These are phyloP conservation scores for Craterostigma plantagineum DNA, from an alignment of 257 asterid species.

Conservation along the genomic window DNA sequence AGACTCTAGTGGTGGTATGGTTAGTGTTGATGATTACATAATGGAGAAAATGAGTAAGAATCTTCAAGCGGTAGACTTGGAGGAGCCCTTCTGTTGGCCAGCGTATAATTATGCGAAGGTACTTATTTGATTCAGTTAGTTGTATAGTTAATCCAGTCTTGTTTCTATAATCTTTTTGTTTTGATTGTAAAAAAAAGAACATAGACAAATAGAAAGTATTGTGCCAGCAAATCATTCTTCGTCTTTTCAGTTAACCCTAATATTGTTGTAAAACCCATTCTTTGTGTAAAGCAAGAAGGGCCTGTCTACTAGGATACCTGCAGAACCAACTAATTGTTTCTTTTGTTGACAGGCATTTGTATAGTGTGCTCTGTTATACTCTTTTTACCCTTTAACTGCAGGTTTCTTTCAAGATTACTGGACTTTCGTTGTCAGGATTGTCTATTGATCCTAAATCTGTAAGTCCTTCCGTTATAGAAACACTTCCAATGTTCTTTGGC, in stretches of 20 bases:
- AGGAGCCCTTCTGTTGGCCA: constrained; percentile 93
- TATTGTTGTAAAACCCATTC: no score
- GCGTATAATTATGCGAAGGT: constrained; percentile 89
- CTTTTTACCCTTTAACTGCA: constrained; percentile 22
- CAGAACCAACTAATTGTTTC: no score
- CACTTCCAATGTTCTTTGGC: not conserved
- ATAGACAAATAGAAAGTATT: no score
- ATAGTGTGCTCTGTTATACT: no score
- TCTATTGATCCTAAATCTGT: constrained; percentile 84
- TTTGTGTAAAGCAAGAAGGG: no score
- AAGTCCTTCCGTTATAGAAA: constrained; percentile 17
- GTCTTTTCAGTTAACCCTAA: no score
- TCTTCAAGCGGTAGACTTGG: constrained; percentile 84
- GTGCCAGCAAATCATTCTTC: no score
- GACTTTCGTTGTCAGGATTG: constrained; percentile 82
- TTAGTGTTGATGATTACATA: constrained; percentile 68
- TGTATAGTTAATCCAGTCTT: not conserved
- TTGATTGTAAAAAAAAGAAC: no score
- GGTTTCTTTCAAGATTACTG: constrained; percentile 89
- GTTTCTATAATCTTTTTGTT: not conserved
- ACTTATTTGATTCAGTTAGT: constrained; percentile 16
- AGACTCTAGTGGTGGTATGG: constrained; percentile 41
- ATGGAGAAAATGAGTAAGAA: constrained; percentile 74
- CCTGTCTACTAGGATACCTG: no score
- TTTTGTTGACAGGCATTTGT: no score